Base-by-base conservation (phyloP, 2,329 filamentous ascomycete genomes). In the Ascochyta koolunga region DNA sequence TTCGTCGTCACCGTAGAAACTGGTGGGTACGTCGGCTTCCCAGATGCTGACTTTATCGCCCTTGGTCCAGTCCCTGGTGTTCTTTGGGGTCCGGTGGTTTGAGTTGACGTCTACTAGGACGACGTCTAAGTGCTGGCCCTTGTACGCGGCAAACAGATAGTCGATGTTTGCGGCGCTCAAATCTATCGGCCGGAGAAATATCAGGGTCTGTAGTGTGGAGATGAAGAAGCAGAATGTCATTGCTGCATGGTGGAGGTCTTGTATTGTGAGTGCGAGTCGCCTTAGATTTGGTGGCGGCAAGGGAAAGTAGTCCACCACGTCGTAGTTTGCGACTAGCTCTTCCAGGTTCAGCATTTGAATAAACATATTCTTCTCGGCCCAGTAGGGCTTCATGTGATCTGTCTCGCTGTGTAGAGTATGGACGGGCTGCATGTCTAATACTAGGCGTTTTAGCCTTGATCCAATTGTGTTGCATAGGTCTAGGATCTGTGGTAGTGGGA, bases 1-100 rank as follows among this genome's bases (percentile, higher is more conserved):
- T 22, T 67, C 61, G 0, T 68, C 66, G 36, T 70, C 68, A 5
- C 67, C 65, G 36, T 70, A 69, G 41, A 66, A 72, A 35, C 60
- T 64, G 8, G 50, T 66, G 6, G 69, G 65, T 3, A 71, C 65
- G 46, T 71, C 66, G 5, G 57, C 53, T 43, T 71, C 68, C 65
- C 64, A 70, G 5, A 70, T 53, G 3, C 32, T 61, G 2, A 70
- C 65, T 7, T 11, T 39, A 29, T 71, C 68, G 6, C 59, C 50
- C 0, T 55, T 50, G 1, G 48, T 54, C 67, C 67, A 71, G 6
- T 59, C 51, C 35, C 66, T 43, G 0, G 61, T 66, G 3, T 42
- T 36, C 18, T 40, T 18, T 3, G 68, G 68, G 6, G 65, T 66
- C 2, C 54, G 33, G 32, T 72, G 67, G 42, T 67, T 63, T 0